Evolutionary conservation across 805 yeast species (phyloP), one percentile per base, ranked within the genome.

Genomic region (Wickerhamomyces queroliae): DNA sequence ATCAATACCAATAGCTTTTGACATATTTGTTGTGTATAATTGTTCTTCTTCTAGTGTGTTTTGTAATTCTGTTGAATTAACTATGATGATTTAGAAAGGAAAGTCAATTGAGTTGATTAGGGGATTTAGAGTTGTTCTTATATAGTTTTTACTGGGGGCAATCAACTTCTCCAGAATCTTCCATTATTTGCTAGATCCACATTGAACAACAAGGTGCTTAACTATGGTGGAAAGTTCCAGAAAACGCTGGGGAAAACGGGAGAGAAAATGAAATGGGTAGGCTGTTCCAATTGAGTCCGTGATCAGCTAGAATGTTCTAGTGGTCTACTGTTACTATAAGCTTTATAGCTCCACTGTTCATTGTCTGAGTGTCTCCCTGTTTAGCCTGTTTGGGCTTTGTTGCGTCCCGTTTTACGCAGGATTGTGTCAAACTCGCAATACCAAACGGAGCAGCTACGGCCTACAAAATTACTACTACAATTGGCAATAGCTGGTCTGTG

Each of bases 1-100:
- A 76, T 88, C 96, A 68, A 88, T 88, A 69, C 95, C 89, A 55
- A 79, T 67, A 59, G 80, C 77, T 63, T 68, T 73, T 39, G 74
- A 66, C 78, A 73, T 73, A 28, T 39, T 62, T 36, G n/a, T 36
- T 24, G n/a, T 32, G 35, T 13, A 31, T 13, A 34, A 2, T 30
- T 21, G 34, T 20, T 24, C 8, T 34, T 22, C 13, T 22, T 31
- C 15, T 33, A 21, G 11, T 12, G 15, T 33, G 11, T 13, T 32
- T 5, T 35, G 7, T n/a, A 8, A 7, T 27, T 27, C 22, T 25
- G 22, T 22, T 26, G 3, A 12, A 10, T 26, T 13, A 26, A 30
- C 2, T 16, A 28, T 5, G 13, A 17, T 13, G 18, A 24, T 15
- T 10, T 10, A 17, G 16, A 35, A 20, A 21, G 3, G 17, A 15